Evolutionary conservation across 768 basidiomycete species (phyloP), one percentile per base, ranked within the genome.

Genomic region (Mycena alexandri): DNA sequence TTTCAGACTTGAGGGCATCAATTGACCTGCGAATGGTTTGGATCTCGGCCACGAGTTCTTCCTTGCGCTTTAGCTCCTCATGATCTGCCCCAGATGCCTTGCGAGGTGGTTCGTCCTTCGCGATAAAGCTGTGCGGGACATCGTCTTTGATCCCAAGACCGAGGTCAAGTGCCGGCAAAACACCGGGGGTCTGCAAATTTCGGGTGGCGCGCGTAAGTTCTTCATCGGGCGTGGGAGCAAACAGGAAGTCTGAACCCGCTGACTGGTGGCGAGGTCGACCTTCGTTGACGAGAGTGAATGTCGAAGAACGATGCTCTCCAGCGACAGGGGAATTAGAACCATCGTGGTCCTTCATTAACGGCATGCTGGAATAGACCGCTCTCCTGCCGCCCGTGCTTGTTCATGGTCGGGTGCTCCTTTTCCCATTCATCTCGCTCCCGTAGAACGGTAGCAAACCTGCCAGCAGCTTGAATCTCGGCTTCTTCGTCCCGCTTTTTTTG

Each of bases 361-460:
- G 90, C 36, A 84, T 82, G 62, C 81, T 85, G 21, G 93, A 93
- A 52, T 87, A 79, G 41, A n/a, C 84, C 85, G 71, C 91, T 93
- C 60, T 88, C 86, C 38, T 86, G 79, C 17, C 93, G 84, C 41
- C 82, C 87, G 76, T 93, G 88, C 73, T 84, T 88, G 63, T 79
- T 74, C 62, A 89, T 79, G 46, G 85, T 82, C 6, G 92, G 91
- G 74, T 98, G 94, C 53, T 93, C 90, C 71, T 85, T 89, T 75
- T 97, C 95, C 96, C 96, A 98, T 63, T 91, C 89, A 43, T 86
- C 86, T 59, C 90, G 89, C 76, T 98, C 95, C 48, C 82, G 82
- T 29, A 87, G 82, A 46, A 94, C 79, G 63, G 80, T 85, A 13
- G 82, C 84, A 77, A 96, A 89, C 51, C 89, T 83, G 51, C 87